Percentiles rank a stretch among this genome's conserved stretches.
These are phyloP conservation scores for Fusarium protoensiforme DNA, from an alignment of 2,329 filamentous ascomycete genomes.

Conservation along the genomic window DNA sequence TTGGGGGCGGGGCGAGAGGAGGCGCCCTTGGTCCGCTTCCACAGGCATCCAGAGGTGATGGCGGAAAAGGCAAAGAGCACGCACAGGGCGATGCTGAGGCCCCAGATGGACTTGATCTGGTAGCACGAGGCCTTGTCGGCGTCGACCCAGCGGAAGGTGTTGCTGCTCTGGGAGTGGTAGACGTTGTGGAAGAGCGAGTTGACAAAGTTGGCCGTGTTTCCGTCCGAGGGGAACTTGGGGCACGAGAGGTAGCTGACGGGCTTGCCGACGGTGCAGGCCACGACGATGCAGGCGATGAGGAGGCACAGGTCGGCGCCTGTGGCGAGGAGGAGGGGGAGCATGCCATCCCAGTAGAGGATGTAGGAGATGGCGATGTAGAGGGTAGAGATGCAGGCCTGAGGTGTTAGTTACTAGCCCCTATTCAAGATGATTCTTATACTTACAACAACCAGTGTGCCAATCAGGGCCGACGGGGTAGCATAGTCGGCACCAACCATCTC, in stretches of 20 bases:
- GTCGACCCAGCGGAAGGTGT: slow-evolving; percentile 59
- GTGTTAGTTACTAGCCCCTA: not conserved
- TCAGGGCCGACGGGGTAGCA: slow-evolving; percentile 75
- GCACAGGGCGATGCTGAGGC: slow-evolving; percentile 81
- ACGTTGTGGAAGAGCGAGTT: slow-evolving; percentile 56
- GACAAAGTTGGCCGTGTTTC: slow-evolving; percentile 58
- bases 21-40: slow-evolving; percentile 65
- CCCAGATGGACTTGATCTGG: slow-evolving; percentile 90
- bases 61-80: slow-evolving; percentile 75
- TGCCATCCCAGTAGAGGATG: slow-evolving; percentile 82
- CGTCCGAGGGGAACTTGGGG: slow-evolving; percentile 57
- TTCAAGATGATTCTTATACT: slow-evolving; percentile 50
- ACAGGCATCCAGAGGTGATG: slow-evolving; percentile 69
- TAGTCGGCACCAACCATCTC: slow-evolving; percentile 76
- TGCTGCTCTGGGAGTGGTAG: slow-evolving; percentile 47
- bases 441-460: slow-evolving; percentile 85
- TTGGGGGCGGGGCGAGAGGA: slow-evolving; percentile 51
- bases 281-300: slow-evolving; percentile 80
- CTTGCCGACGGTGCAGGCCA: slow-evolving; percentile 81
- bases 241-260: slow-evolving; percentile 85
- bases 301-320: slow-evolving; percentile 74
- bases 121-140: slow-evolving; percentile 75
- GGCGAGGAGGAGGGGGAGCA: slow-evolving; percentile 79
- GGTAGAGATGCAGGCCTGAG: slow-evolving; percentile 78
- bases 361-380: slow-evolving; percentile 84